Base-by-base conservation (phyloP, 331 rosid genomes). In the Erythrophleum ivorense region DNA sequence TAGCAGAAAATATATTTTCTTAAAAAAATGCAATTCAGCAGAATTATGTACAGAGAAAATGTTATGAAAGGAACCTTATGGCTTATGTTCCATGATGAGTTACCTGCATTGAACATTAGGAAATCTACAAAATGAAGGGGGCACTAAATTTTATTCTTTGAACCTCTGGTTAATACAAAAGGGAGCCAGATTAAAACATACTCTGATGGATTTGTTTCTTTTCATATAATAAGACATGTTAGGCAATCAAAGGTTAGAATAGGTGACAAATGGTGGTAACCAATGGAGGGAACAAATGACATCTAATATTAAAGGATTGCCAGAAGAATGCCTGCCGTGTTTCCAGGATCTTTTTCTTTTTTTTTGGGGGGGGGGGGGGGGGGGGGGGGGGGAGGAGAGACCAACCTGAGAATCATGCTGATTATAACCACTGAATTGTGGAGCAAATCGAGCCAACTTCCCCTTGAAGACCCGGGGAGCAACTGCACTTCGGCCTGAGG, bases 381-480 rank as follows among this genome's bases (percentile, higher is more conserved):
- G 83, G 9, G 13, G 24, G 1, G 66, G 48, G 58, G 83, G 9
- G 13, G 24, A 0, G 66, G 48, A 53, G 83, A 60, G 80, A 88
- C 95, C 85, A 80, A 96, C 98, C 87, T 96, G 99, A 85, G 99
- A 94, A 87, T 96, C 99, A 84, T 96, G 99, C 88, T 96, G 99
- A 76, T 94, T 96, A 84, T 96, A 96, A 73, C 99, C 99, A 84
- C 98, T 96, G 84, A 96, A 96, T 78, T 96, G 99, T 29, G 99
- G 99, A 81, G 99, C 99, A 91, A 96, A 96, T 75, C 97, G 93
- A 36, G 97, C 97, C 87, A 96, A 86, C 76, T 92, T 96, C 18
- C 98, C 97, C 90, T 96, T 96, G 83, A 96, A 96, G 58, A 21
- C 73, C 78, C 98, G 99, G 9, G 99, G 99, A 45, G 97, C 89